Percentiles rank a stretch among this genome's conserved stretches.
phyloP scores from a whole-genome alignment of 108 stramenopile species.

The Cyclotella kingstonii region DNA sequence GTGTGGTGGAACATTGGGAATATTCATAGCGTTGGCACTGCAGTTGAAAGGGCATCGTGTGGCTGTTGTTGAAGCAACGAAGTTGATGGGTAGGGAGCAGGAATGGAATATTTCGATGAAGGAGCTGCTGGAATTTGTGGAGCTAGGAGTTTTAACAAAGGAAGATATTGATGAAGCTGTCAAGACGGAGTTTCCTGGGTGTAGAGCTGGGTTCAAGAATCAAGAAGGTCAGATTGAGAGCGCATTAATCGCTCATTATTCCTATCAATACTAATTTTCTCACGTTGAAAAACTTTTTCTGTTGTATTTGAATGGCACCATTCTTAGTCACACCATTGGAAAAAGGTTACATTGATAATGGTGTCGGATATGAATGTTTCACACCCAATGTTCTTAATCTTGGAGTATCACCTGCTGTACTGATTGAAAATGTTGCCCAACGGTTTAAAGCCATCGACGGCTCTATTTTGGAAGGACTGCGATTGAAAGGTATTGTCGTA shows the following conservation, averaged over 20 bases:
- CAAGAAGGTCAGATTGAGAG: slow-evolving; percentile 29
- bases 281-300: background rate
- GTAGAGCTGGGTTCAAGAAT: slow-evolving; percentile 44
- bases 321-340: slow-evolving; percentile 53
- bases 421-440: slow-evolving; percentile 59
- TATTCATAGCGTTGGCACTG: slow-evolving; percentile 86
- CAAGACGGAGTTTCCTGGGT: slow-evolving; percentile 76
- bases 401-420: slow-evolving; percentile 63
- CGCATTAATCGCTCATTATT: background rate
- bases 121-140: slow-evolving; percentile 76
- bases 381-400: slow-evolving; percentile 80
- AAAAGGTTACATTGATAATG: slow-evolving; percentile 79
- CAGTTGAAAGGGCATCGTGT: slow-evolving; percentile 74
- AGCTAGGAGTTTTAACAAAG: slow-evolving; percentile 70
- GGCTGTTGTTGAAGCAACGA: slow-evolving; percentile 80
- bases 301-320: background rate
- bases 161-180: slow-evolving; percentile 79
- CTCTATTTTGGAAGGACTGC: slow-evolving; percentile 57
- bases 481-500: slow-evolving; percentile 65
- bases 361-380: slow-evolving; percentile 68
- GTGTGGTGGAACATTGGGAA: slow-evolving; percentile 91
- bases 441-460: slow-evolving; percentile 63
- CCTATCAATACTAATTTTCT: background rate
- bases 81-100: slow-evolving; percentile 83
- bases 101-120: slow-evolving; percentile 94